Percentiles rank a stretch among this genome's conserved stretches.
Conservation (phyloP, 495 filamentous ascomycete genomes). For the Daldinia bambusicola region DNA sequence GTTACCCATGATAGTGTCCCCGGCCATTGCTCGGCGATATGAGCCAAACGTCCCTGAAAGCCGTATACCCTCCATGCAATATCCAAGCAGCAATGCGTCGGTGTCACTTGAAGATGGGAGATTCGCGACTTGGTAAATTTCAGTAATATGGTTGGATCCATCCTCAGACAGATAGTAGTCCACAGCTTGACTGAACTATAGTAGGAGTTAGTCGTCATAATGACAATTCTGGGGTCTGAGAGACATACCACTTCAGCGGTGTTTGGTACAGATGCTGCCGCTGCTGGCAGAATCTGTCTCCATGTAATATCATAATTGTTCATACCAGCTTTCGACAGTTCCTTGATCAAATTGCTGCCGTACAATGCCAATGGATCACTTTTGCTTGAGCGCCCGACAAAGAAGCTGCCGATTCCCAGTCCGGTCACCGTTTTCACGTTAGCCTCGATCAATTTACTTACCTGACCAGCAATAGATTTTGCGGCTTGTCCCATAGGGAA, state of each 20-base stretch:
- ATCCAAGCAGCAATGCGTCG: constrained; percentile 59
- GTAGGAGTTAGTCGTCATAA: constrained; percentile 12
- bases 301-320: constrained; percentile 76
- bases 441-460: constrained; percentile 51
- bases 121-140: constrained; percentile 65
- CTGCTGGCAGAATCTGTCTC: constrained; percentile 69
- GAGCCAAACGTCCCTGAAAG: constrained; percentile 60
- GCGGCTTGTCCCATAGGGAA: constrained; percentile 71
- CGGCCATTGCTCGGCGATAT: constrained; percentile 61
- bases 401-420: constrained; percentile 64
- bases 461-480: constrained; percentile 66
- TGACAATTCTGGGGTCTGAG: background rate
- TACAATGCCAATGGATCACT: constrained; percentile 71
- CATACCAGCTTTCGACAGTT: constrained; percentile 71
- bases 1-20: constrained; percentile 62
- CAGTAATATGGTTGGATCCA: constrained; percentile 65
- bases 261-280: constrained; percentile 66
- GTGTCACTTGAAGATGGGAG: constrained; percentile 46
- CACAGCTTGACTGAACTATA: constrained; percentile 73
- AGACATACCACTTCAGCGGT: constrained; percentile 70
- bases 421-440: constrained; percentile 70
- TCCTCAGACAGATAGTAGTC: constrained; percentile 76
- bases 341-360: constrained; percentile 75
- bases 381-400: constrained; percentile 52
- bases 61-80: constrained; percentile 64